Evolutionary conservation across 768 basidiomycete genomes (phyloP).

Genomic region (Leccinellum luteum): DNA sequence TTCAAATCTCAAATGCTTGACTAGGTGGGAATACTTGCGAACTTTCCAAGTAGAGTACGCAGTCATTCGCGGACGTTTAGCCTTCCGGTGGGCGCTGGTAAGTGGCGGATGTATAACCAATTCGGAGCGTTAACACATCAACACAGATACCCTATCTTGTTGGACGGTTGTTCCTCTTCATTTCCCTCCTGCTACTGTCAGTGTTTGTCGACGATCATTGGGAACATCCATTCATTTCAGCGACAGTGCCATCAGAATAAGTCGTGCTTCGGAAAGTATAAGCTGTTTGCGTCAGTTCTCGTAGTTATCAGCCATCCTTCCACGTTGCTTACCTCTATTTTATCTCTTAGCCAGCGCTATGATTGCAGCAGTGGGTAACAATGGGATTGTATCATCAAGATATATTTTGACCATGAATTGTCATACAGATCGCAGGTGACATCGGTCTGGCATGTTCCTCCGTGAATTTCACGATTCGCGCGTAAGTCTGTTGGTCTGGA

Average conservation of each 20-base stretch:
- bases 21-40: slow-evolving; percentile 27
- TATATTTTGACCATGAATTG: too few species aligned
- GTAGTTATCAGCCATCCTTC: neutral
- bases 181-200: neutral
- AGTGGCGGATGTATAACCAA: neutral
- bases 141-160: slow-evolving; percentile 24
- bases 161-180: slow-evolving; percentile 13
- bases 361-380: too few species aligned
- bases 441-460: slow-evolving; percentile 20
- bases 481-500: slow-evolving; percentile 11
- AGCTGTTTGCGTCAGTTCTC: neutral
- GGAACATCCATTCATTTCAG: neutral
- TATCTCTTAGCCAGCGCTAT: too few species aligned
- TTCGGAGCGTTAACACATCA: neutral
- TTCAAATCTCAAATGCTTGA: neutral
- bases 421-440: neutral
- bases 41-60: slow-evolving; percentile 21
- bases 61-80: slow-evolving; percentile 18
- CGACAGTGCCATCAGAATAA: neutral
- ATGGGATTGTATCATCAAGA: too few species aligned
- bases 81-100: slow-evolving; percentile 29
- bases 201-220: neutral
- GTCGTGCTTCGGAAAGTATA: neutral
- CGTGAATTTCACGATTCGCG: slow-evolving; percentile 28
- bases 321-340: too few species aligned